phyloP scores from a whole-genome alignment of 768 basidiomycete species.

The Auricularia heimuer region DNA sequence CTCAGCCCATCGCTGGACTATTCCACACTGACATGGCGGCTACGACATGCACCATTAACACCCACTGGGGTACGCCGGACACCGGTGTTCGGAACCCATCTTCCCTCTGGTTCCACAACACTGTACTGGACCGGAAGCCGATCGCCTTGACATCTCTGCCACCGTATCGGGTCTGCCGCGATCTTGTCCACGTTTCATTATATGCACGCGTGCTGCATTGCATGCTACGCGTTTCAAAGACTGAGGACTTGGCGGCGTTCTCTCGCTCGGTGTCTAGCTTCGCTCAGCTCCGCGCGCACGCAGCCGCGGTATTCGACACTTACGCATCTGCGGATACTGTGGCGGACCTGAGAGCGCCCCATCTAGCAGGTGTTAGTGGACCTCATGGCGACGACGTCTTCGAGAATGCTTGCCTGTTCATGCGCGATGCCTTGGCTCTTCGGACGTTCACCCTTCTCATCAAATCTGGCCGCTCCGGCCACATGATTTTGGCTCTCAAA shows the following conservation, averaged over 20 bases:
- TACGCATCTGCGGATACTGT: not conserved
- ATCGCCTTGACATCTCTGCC: conserved; percentile 28
- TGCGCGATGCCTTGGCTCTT: not conserved
- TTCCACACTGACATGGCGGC: conserved; percentile 31
- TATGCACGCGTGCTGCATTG: conserved; percentile 27
- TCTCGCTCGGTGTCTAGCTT: not conserved
- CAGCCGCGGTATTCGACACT: not conserved
- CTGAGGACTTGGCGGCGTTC: not conserved
- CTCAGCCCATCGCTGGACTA: conserved; percentile 23
- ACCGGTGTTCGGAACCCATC: conserved; percentile 23
- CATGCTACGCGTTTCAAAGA: conserved; percentile 19
- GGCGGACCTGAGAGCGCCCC: not conserved
- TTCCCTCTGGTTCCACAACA: conserved; percentile 27
- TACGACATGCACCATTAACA: conserved; percentile 20
- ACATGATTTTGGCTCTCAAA: not conserved
- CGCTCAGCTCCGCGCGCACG: not conserved
- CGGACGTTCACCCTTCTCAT: not conserved
- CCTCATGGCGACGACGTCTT: not conserved
- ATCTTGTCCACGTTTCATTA: conserved; percentile 26
- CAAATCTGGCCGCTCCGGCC: not conserved
- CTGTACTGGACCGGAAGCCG: conserved; percentile 23
- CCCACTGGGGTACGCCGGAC: conserved; percentile 24
- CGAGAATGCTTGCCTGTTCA: not conserved
- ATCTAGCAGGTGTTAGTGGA: not conserved
- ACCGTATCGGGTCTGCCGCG: conserved; percentile 24